Base-by-base conservation (phyloP, 176 grass and related monocot genomes). In the Avena insularis region DNA sequence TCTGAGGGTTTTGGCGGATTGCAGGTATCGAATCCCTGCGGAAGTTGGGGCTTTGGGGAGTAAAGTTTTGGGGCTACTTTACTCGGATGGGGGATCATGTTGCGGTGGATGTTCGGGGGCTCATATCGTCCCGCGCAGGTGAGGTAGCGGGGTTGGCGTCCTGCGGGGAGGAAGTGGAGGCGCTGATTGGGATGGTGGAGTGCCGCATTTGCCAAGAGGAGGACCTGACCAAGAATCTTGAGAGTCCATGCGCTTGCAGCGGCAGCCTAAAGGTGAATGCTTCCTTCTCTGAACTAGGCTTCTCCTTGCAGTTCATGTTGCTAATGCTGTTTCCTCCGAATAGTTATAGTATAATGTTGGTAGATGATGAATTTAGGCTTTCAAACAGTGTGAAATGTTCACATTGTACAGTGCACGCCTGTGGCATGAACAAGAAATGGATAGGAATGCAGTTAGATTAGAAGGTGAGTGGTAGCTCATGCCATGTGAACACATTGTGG, bases 121-220 rank as follows among this genome's bases (percentile, higher is more conserved):
- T 90, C 17, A 84, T 82, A 27, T 76, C 71, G 19, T 66, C 63
- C 29, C 73, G 35, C 53, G 55, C 54, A 12, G 55, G n/a, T 9
- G 78, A 85, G 35, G 79, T 73, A 36, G 88, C 45, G 27, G 58
- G 90, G 25, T 36, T 50, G 38, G 82, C 36, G 70, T 47, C 77
- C 63, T 21, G 59, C 21, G 82, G 71, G 64, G 88, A 83, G 17
- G 90, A 93, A 71, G 64, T 67, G 38, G 90, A 89, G 53, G 74
- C 88, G 46, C 96, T 93, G 71, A 93, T 95, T 87, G 85, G 87
- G 84, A 87, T 80, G 48, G 91, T 89, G 56, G 93, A 98, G 73
- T 98, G 96, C 79, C 93, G 96, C 75, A 98, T 98, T 85, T 98
- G 95, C 93, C 95, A 98, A 71, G 95, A 98, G 67, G 95, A 98